Evolutionary conservation across 176 grass and related monocot species (phyloP).

Genomic region (Triticum timopheevii): DNA sequence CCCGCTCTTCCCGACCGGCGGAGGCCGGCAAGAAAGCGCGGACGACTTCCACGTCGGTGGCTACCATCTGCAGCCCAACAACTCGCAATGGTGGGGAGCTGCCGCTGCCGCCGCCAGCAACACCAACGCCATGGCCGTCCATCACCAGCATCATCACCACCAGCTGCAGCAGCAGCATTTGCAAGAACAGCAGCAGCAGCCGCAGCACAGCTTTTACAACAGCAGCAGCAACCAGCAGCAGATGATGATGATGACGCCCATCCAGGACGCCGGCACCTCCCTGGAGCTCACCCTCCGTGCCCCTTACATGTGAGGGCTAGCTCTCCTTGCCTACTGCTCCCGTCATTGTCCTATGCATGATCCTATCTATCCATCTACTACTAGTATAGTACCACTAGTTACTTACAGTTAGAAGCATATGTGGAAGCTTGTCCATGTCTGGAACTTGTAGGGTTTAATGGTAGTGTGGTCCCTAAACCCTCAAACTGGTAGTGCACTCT

Average conservation of each 20-base stretch:
- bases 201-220: slow-evolving; percentile 43
- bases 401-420: slow-evolving; percentile 39
- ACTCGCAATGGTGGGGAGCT: slow-evolving; percentile 27
- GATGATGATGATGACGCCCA: not conserved
- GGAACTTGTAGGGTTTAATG: not conserved
- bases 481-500: no score
- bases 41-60: not conserved
- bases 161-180: slow-evolving; percentile 13
- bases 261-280: slow-evolving; percentile 39
- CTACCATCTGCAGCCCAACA: not conserved
- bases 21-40: not conserved
- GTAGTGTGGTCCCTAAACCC: no score
- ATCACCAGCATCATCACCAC: slow-evolving; percentile 32
- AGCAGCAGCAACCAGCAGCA: slow-evolving; percentile 23
- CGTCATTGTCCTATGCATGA: slow-evolving; percentile 32
- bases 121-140: slow-evolving; percentile 9
- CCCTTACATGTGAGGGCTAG: slow-evolving; percentile 54
- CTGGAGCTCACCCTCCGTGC: slow-evolving; percentile 65
- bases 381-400: not conserved
- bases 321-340: not conserved
- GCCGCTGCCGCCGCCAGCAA: not conserved
- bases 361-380: not conserved
- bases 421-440: slow-evolving; percentile 32
- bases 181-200: slow-evolving; percentile 1
- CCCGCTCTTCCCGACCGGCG: slow-evolving; percentile 55